These are phyloP conservation scores for Umbelopsis sp. DNA, from an alignment of 371 early-diverging fungal species.

Conservation along the genomic window DNA sequence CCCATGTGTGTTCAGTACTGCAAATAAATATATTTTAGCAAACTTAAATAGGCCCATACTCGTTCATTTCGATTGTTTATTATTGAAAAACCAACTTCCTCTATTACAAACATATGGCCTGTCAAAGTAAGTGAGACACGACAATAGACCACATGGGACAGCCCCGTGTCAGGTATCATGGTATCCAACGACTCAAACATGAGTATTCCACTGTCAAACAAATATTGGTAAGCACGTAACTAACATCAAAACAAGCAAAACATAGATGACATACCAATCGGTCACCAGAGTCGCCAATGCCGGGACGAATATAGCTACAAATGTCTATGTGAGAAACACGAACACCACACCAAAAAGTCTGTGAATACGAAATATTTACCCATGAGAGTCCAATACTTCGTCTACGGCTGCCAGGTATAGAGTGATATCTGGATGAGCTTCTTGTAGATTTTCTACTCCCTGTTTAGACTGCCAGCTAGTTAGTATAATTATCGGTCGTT, in stretches of 20 bases:
- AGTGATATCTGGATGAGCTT: slow-evolving; percentile 76
- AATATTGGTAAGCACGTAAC: not conserved
- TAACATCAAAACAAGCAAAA: not conserved
- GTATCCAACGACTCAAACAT: not conserved
- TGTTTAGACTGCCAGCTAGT: slow-evolving; percentile 36
- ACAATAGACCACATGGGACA: not conserved
- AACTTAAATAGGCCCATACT: too few relatives aligned
- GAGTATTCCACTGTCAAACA: not conserved
- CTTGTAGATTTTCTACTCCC: slow-evolving; percentile 64
- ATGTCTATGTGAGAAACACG: slow-evolving; percentile 12
- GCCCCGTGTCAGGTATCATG: slow-evolving; percentile 8
- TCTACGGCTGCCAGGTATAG: slow-evolving; percentile 77
- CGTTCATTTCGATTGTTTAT: not conserved
- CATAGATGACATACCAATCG: slow-evolving; percentile 39
- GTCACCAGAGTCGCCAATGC: slow-evolving; percentile 83
- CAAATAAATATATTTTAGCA: too few relatives aligned
- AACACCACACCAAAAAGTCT: not conserved
- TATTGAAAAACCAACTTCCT: too few relatives aligned
- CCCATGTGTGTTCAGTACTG: too few relatives aligned
- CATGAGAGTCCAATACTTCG: slow-evolving; percentile 62
- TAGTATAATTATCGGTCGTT: slow-evolving; percentile 2
- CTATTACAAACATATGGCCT: too few relatives aligned
- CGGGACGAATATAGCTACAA: slow-evolving; percentile 67
- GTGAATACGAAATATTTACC: slow-evolving; percentile 34
- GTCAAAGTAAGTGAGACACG: not conserved